Conservation (phyloP, 129 eudicot species). For the Flaveria sonorensis region DNA sequence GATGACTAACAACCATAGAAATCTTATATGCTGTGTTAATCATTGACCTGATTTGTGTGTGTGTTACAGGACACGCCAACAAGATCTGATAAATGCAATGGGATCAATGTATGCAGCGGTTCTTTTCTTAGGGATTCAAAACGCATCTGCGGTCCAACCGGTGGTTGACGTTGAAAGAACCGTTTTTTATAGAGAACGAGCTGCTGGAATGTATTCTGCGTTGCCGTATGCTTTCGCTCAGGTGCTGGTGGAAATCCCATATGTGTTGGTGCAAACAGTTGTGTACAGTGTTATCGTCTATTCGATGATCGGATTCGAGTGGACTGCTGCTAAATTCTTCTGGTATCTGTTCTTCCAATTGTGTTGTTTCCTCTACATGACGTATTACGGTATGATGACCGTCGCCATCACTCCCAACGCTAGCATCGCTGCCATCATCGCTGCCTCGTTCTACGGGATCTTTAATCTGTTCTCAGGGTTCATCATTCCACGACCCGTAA, state of each 20-base stretch:
- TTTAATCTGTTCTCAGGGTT: conserved; percentile 50
- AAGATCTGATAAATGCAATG: conserved; percentile 42
- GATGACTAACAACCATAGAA: no score
- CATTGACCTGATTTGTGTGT: neutral
- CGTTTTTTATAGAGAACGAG: conserved; percentile 54
- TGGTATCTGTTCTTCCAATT: conserved; percentile 47
- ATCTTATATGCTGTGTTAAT: no score
- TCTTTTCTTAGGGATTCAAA: conserved; percentile 46
- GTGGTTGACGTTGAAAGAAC: conserved; percentile 52
- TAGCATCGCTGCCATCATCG: conserved; percentile 45
- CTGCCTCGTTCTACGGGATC: conserved; percentile 39
- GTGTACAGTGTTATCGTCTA: conserved; percentile 45
- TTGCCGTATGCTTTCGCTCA: conserved; percentile 56
- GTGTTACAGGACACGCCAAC: conserved; percentile 26
- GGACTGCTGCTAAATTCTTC: conserved; percentile 46
- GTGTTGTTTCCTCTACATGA: conserved; percentile 50
- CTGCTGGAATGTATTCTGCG: conserved; percentile 59
- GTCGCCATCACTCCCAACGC: conserved; percentile 51
- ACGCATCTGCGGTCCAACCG: conserved; percentile 47
- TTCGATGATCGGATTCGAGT: conserved; percentile 53
- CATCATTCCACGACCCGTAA: conserved; percentile 50
- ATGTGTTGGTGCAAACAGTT: conserved; percentile 27
- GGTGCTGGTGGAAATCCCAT: conserved; percentile 48
- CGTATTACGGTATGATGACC: conserved; percentile 53
- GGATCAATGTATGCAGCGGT: conserved; percentile 54